A percentile compares a stretch with the other conserved stretches of the same genome.
phyloP scores from a whole-genome alignment of 2,329 filamentous ascomycete genomes.

The Fusarium sp. region DNA sequence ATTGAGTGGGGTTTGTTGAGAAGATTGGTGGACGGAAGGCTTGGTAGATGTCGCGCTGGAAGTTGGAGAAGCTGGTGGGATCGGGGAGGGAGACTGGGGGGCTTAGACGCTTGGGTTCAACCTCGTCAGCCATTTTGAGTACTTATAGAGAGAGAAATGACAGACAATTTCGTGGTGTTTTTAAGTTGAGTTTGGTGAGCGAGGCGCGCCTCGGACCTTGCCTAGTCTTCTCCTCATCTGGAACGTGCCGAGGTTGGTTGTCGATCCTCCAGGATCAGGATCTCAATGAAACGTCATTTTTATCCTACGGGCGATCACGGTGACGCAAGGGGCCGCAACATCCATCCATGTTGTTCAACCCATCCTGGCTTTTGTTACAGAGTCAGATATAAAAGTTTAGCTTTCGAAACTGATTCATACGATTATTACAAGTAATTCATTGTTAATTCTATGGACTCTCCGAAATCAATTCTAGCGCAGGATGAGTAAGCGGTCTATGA shows the following conservation, averaged over 20 bases:
- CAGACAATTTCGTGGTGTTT: background rate
- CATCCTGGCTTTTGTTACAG: too few species aligned
- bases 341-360: background rate
- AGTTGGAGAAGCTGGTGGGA: constrained; percentile 37
- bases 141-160: accelerated
- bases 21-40: constrained; percentile 39
- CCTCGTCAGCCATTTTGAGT: constrained; percentile 5
- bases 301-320: background rate
- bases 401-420: background rate
- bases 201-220: background rate
- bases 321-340: too few species aligned
- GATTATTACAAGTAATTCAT: background rate
- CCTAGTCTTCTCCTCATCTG: constrained; percentile 7
- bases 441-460: background rate
- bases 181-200: accelerated
- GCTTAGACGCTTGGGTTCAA: constrained; percentile 19
- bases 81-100: constrained; percentile 31
- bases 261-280: constrained; percentile 3
- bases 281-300: background rate
- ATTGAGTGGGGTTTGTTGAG: constrained; percentile 41
- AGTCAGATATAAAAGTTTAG: background rate
- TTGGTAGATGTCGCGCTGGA: constrained; percentile 45
- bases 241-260: constrained; percentile 19
- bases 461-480: too few species aligned
- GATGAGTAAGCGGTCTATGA: background rate